Evolutionary conservation across 805 yeast genomes (phyloP).

Genomic region (Ogataea naganishii): DNA sequence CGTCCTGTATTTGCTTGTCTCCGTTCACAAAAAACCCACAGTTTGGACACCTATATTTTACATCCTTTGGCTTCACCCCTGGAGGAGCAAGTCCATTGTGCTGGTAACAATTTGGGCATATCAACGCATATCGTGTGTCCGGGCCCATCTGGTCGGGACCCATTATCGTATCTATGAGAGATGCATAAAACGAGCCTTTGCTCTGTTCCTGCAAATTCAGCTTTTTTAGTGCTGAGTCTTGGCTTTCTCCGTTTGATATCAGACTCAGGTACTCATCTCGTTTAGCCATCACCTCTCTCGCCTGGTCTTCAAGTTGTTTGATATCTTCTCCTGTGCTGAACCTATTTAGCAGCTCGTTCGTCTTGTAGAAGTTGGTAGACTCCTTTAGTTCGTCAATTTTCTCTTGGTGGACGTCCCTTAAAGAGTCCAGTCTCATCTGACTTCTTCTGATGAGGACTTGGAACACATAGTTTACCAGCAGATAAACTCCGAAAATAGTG

Average conservation of each 20-base stretch:
- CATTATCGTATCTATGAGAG: slow-evolving; percentile 31
- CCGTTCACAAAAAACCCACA: slow-evolving; percentile 41
- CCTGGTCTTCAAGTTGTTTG: slow-evolving; percentile 29
- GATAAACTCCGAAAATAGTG: slow-evolving; percentile 7
- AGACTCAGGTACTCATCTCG: slow-evolving; percentile 28
- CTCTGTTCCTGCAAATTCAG: slow-evolving; percentile 6
- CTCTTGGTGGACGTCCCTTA: slow-evolving; percentile 26
- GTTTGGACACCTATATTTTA: slow-evolving; percentile 54
- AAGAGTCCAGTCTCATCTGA: slow-evolving; percentile 15
- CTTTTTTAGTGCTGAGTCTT: slow-evolving; percentile 5
- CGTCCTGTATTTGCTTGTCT: slow-evolving; percentile 1
- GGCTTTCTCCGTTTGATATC: slow-evolving; percentile 18
- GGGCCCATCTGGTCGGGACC: slow-evolving; percentile 62
- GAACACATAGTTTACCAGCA: slow-evolving; percentile 9
- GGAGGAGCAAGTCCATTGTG: slow-evolving; percentile 85
- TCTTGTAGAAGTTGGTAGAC: slow-evolving; percentile 65
- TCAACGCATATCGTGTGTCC: slow-evolving; percentile 58
- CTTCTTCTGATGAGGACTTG: slow-evolving; percentile 13
- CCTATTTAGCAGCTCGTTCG: slow-evolving; percentile 64
- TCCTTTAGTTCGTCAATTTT: slow-evolving; percentile 25
- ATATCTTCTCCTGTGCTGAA: slow-evolving; percentile 46
- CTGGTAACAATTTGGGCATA: slow-evolving; percentile 53
- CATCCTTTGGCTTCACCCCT: slow-evolving; percentile 39
- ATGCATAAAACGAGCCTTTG: slow-evolving; percentile 29
- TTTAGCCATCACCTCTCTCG: slow-evolving; percentile 32